These are phyloP conservation scores for Lentinula aciculospora DNA, from an alignment of 768 basidiomycete genomes.

Conservation along the genomic window DNA sequence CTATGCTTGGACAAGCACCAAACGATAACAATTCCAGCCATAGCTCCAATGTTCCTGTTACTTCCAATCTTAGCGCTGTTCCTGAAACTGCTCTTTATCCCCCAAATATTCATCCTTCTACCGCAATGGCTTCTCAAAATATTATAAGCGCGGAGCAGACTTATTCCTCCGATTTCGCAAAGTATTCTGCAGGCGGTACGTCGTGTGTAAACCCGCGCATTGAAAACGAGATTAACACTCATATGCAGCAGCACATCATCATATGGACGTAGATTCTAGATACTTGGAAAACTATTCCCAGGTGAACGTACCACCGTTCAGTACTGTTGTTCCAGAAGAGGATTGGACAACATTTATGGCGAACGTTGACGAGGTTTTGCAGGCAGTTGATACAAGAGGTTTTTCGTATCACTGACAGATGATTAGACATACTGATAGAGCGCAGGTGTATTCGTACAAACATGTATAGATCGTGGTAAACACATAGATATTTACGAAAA, in stretches of 20 bases:
- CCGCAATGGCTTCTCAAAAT: not conserved
- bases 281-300: not conserved
- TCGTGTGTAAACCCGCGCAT: not conserved
- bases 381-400: not conserved
- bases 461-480: too few relatives aligned
- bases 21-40: not conserved
- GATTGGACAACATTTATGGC: slow-evolving; percentile 1
- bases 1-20: not conserved
- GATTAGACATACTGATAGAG: too few relatives aligned
- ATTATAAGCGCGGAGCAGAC: not conserved
- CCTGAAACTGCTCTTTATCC: not conserved
- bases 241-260: not conserved
- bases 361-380: slow-evolving; percentile 1
- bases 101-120: not conserved
- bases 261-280: not conserved
- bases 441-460: too few relatives aligned
- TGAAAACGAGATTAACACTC: not conserved
- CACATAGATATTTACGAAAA: too few relatives aligned
- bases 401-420: not conserved
- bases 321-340: not conserved
- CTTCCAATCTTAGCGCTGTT: not conserved
- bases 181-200: not conserved
- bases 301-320: not conserved
- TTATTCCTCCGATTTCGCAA: not conserved
- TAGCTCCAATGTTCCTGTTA: not conserved